These are phyloP conservation scores for Piper betle DNA, from an alignment of 164 flowering plant species.

Conservation along the genomic window DNA sequence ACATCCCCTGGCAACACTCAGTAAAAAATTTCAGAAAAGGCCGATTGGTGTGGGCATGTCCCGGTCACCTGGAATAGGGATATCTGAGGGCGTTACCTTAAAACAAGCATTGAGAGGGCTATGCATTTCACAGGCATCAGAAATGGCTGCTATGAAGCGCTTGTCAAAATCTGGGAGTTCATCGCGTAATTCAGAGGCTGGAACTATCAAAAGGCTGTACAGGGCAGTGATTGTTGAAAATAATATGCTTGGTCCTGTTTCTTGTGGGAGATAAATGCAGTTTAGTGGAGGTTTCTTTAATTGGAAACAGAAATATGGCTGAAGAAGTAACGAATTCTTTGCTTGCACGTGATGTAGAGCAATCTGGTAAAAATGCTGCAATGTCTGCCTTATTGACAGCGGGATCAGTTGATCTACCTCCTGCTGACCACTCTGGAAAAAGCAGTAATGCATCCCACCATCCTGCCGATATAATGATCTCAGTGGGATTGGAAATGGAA, in stretches of 20 bases:
- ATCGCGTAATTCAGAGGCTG: constrained; percentile 42
- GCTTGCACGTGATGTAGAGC: constrained; percentile 9
- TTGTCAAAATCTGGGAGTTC: constrained; percentile 35
- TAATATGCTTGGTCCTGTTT: constrained; percentile 25
- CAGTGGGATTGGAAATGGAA: constrained; percentile 10
- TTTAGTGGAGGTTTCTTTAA: constrained; percentile 45
- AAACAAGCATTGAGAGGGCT: constrained; percentile 88
- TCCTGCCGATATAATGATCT: constrained; percentile 4
- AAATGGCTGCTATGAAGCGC: constrained; percentile 81
- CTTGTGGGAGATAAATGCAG: constrained; percentile 33
- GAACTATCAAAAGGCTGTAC: constrained; percentile 42
- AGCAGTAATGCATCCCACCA: constrained; percentile 12
- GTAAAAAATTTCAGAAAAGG: constrained; percentile 48
- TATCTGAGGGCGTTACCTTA: constrained; percentile 57
- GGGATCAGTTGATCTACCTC: constrained; percentile 11
- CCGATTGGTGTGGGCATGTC: constrained; percentile 48
- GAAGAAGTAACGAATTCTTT: constrained; percentile 16
- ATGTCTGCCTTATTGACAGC: constrained; percentile 11
- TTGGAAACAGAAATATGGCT: constrained; percentile 31
- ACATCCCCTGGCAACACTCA: constrained; percentile 16
- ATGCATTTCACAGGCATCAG: constrained; percentile 88
- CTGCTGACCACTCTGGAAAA: constrained; percentile 9
- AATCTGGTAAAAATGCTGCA: constrained; percentile 11
- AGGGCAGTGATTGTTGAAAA: constrained; percentile 47
- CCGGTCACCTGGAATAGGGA: constrained; percentile 50